Evolutionary conservation across 495 filamentous ascomycete species (phyloP).

Genomic region (Podospora conica): DNA sequence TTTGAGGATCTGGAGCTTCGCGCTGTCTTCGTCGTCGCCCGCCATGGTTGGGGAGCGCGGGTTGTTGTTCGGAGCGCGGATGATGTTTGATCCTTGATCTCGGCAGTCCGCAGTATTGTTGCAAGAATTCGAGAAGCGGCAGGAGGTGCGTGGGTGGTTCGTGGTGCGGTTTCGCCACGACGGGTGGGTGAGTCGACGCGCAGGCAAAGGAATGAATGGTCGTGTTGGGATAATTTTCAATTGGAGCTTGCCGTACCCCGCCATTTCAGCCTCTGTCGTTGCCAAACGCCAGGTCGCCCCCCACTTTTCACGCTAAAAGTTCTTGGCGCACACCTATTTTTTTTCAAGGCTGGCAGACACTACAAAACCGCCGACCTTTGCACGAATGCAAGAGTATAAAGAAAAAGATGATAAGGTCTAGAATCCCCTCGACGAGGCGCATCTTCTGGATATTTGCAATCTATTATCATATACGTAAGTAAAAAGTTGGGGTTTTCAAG

Average conservation of each 20-base stretch:
- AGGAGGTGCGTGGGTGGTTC: no score
- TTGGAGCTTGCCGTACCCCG: neutral
- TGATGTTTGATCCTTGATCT: neutral
- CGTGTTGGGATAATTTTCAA: neutral
- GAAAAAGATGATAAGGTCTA: no score
- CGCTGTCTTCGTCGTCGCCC: constrained; percentile 13
- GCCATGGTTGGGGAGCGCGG: constrained; percentile 15
- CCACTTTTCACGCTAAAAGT: no score
- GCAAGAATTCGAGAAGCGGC: neutral
- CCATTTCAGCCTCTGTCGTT: neutral
- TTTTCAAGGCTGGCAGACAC: no score
- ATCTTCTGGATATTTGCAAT: no score
- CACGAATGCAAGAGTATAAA: no score
- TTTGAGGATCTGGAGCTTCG: constrained; percentile 28
- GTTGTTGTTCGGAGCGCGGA: neutral
- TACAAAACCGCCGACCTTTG: no score
- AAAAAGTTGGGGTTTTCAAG: no score
- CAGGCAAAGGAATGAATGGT: neutral
- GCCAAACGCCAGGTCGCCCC: no score
- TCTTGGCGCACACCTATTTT: no score
- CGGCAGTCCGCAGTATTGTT: neutral
- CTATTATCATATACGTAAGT: no score
- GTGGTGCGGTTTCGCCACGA: neutral
- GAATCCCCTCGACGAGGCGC: no score
- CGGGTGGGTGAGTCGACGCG: neutral